phyloP scores from a whole-genome alignment of 345 rosid species.

The Microthlaspi erraticum region DNA sequence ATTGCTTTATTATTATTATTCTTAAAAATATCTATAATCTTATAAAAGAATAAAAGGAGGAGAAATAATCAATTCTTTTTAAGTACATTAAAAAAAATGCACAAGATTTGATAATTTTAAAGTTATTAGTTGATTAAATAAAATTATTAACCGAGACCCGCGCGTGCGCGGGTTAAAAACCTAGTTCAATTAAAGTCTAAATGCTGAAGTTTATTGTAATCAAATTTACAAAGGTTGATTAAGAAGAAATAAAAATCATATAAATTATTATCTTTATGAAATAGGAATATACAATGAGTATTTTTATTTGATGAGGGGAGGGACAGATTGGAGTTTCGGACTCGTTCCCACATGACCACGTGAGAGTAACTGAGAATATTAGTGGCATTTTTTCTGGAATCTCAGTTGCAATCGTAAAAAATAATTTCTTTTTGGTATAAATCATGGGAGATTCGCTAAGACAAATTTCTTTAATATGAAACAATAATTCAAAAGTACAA shows the following conservation, averaged over 20 bases:
- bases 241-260: background rate
- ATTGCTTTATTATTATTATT: too few species aligned
- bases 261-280: background rate
- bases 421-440: too few species aligned
- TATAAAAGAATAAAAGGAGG: too few species aligned
- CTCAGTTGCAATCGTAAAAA: conserved; percentile 20
- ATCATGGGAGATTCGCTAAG: background rate
- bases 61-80: too few species aligned
- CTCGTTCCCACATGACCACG: conserved; percentile 40
- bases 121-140: too few species aligned
- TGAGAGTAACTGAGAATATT: conserved; percentile 6
- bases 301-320: conserved; percentile 2
- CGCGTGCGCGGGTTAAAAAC: too few species aligned
- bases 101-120: too few species aligned
- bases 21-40: too few species aligned
- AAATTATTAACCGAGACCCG: too few species aligned
- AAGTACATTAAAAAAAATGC: too few species aligned
- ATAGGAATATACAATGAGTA: background rate
- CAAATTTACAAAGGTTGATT: background rate
- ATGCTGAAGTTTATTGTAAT: background rate
- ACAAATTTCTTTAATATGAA: background rate
- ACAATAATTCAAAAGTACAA: background rate
- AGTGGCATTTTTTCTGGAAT: conserved; percentile 23
- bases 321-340: conserved; percentile 34
- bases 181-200: too few species aligned